Evolutionary conservation across 495 filamentous ascomycete genomes (phyloP).

Genomic region (Xylaria sp.): DNA sequence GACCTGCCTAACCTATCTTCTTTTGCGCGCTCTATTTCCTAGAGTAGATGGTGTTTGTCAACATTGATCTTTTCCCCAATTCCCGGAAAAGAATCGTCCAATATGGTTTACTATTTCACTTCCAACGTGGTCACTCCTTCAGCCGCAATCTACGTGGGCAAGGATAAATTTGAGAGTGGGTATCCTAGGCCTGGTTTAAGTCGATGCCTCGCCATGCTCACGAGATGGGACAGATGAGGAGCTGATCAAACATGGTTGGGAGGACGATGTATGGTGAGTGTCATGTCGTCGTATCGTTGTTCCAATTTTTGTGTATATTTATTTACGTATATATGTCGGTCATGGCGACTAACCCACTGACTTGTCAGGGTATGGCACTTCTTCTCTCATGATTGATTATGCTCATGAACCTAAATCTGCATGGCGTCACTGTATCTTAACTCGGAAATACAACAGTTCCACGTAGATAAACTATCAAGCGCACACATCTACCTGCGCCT

Average conservation of each 20-base stretch:
- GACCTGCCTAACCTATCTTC: neutral
- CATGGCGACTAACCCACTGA: slow-evolving; percentile 8
- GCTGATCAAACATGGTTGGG: slow-evolving; percentile 88
- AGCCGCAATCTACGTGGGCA: slow-evolving; percentile 93
- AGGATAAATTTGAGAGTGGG: slow-evolving; percentile 98
- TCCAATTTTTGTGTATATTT: neutral
- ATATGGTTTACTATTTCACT: slow-evolving; percentile 96
- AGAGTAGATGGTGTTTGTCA: neutral
- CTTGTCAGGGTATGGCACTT: slow-evolving; percentile 38
- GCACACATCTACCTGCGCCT: slow-evolving; percentile 95
- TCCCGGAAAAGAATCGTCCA: slow-evolving; percentile 7
- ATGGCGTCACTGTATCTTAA: neutral
- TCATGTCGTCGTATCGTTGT: neutral
- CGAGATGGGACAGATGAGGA: slow-evolving; percentile 79
- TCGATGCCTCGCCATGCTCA: slow-evolving; percentile 33
- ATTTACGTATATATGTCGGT: neutral
- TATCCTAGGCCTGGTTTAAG: slow-evolving; percentile 27
- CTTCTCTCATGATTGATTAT: slow-evolving; percentile 3
- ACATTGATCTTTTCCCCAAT: too few species aligned
- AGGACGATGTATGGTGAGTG: slow-evolving; percentile 91
- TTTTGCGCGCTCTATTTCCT: neutral
- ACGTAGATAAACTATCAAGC: slow-evolving; percentile 95
- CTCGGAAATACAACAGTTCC: slow-evolving; percentile 67
- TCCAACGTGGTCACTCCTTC: slow-evolving; percentile 74
- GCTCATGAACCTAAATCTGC: slow-evolving; percentile 16